phyloP scores from a whole-genome alignment of 2,329 filamentous ascomycete genomes.

The Beauveria caledonica region DNA sequence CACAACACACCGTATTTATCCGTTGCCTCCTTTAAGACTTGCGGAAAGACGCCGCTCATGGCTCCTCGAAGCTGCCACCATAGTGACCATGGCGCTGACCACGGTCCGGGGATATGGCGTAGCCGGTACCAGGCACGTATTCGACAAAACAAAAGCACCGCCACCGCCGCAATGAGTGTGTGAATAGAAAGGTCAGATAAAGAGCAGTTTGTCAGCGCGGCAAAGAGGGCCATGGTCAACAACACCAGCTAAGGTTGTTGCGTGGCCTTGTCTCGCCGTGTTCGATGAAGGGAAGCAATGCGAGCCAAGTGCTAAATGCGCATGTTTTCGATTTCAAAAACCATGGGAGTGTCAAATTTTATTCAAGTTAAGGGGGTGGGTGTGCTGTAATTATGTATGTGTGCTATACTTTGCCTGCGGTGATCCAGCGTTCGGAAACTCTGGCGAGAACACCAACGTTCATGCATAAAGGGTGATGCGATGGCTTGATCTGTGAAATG shows the following conservation, averaged over 20 bases:
- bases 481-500: not conserved
- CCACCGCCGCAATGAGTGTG: not conserved
- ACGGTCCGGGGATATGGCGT: slow-evolving; percentile 22
- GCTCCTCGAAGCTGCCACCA: slow-evolving; percentile 23
- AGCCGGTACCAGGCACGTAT: slow-evolving; percentile 21
- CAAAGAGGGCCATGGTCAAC: not conserved
- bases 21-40: slow-evolving; percentile 18
- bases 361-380: no score
- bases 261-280: not conserved
- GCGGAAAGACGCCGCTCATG: slow-evolving; percentile 22
- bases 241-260: not conserved
- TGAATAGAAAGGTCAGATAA: not conserved
- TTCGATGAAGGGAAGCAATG: not conserved
- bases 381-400: not conserved
- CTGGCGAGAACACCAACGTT: not conserved
- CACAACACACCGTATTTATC: slow-evolving; percentile 18
- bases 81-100: slow-evolving; percentile 19
- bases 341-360: not conserved
- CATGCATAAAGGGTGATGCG: not conserved
- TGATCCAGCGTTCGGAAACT: not conserved
- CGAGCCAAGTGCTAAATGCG: not conserved
- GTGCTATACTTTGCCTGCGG: not conserved
- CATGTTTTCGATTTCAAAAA: not conserved
- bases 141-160: not conserved
- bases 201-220: not conserved